Conservation (phyloP, 768 basidiomycete genomes). For the Peribolospora baueri region DNA sequence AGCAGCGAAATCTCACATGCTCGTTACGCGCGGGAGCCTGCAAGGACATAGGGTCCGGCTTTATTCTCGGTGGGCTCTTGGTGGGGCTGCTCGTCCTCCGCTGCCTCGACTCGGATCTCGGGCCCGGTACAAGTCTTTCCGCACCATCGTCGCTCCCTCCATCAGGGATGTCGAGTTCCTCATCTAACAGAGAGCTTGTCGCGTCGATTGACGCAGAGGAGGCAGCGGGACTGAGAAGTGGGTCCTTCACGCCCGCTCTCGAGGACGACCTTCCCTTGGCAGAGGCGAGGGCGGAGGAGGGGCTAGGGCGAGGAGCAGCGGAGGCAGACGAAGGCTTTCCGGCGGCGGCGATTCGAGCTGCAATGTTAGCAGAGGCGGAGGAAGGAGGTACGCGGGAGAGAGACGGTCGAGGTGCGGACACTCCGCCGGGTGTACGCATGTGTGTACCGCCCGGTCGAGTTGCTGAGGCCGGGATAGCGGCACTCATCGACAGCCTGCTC, state of each 20-base stretch:
- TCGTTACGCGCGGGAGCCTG: not conserved
- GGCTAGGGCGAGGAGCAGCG: not conserved
- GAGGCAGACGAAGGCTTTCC: not conserved
- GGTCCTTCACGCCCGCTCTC: not conserved
- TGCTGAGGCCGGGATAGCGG: constrained; percentile 3
- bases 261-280: no score
- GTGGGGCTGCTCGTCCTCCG: no score
- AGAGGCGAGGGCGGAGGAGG: not conserved
- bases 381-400: not conserved
- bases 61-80: no score
- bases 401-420: constrained; percentile 2
- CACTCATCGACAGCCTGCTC: not conserved
- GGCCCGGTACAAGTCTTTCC: no score
- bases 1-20: not conserved
- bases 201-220: not conserved
- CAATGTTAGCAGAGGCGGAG: not conserved
- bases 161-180: no score
- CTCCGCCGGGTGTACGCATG: not conserved
- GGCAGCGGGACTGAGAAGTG: not conserved
- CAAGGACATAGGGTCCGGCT: not conserved
- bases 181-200: not conserved
- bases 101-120: no score
- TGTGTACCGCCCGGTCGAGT: constrained; percentile 4
- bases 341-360: not conserved
- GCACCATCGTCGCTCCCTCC: no score